These are phyloP conservation scores for Mortierella sp. DNA, from an alignment of 371 early-diverging fungal species.

Conservation along the genomic window DNA sequence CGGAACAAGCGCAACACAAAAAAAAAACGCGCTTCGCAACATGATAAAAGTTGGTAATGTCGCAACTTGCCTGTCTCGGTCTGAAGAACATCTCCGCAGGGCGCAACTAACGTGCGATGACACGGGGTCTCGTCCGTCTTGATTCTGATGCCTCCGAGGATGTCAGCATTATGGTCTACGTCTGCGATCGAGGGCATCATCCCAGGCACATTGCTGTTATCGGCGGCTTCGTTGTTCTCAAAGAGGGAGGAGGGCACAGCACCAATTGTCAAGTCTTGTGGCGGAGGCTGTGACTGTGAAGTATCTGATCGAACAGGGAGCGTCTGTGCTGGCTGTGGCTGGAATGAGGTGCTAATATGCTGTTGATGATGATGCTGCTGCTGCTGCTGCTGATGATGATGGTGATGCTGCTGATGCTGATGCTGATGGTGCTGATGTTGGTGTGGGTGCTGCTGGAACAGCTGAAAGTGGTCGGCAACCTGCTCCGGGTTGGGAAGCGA, in stretches of 20 bases:
- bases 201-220: background rate
- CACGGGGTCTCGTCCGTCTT: slow-evolving; percentile 11
- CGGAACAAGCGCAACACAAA: background rate
- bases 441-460: slow-evolving; percentile 7
- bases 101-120: slow-evolving; percentile 7
- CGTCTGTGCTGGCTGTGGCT: too few relatives aligned
- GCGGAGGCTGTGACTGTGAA: slow-evolving; percentile 10
- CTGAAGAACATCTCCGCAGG: background rate
- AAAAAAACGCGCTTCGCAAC: background rate
- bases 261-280: background rate
- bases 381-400: slow-evolving; percentile 1
- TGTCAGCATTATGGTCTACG: background rate
- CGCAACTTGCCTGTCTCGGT: slow-evolving; percentile 12
- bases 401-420: background rate
- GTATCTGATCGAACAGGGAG: background rate
- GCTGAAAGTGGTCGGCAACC: background rate
- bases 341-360: background rate
- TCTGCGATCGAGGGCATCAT: background rate
- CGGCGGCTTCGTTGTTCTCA: background rate
- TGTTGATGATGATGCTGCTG: slow-evolving; percentile 7
- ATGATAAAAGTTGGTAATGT: background rate
- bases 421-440: slow-evolving; percentile 3
- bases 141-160: background rate
- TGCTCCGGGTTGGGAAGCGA: slow-evolving; percentile 15
- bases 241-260: background rate